Percentiles rank a stretch among this genome's conserved stretches.
Conservation (phyloP, 306 rosid species). For the Pyrus communis region DNA sequence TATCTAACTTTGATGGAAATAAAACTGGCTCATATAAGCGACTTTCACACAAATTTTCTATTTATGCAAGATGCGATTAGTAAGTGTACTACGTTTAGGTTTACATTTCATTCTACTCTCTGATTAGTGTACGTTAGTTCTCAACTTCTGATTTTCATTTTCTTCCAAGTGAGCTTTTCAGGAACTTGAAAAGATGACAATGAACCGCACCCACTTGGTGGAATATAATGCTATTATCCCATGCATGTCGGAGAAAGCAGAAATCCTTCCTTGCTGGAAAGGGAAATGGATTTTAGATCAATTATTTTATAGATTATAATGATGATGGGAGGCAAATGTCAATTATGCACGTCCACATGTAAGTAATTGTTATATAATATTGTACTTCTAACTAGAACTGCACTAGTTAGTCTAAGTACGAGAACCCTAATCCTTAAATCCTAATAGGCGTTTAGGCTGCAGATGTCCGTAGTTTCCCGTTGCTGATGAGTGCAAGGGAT, state of each 20-base stretch:
- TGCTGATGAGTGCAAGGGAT: too few relatives aligned
- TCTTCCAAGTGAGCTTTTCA: background rate
- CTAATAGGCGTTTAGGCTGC: too few relatives aligned
- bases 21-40: background rate
- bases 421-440: background rate
- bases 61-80: background rate
- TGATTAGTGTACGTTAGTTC: background rate
- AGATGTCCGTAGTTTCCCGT: too few relatives aligned
- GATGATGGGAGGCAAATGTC: background rate
- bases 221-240: background rate
- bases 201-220: background rate
- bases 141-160: background rate
- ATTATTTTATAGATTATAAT: background rate
- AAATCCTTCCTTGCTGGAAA: conserved; percentile 9
- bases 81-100: background rate
- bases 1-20: background rate
- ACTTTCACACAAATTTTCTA: background rate
- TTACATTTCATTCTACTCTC: too few relatives aligned
- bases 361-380: background rate
- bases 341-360: background rate
- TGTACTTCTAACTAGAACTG: background rate
- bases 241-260: conserved; percentile 2
- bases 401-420: background rate
- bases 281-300: background rate
- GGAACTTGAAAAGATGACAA: background rate